Conservation (phyloP, 2,329 filamentous ascomycete species). For the Escovopsis sp. region DNA sequence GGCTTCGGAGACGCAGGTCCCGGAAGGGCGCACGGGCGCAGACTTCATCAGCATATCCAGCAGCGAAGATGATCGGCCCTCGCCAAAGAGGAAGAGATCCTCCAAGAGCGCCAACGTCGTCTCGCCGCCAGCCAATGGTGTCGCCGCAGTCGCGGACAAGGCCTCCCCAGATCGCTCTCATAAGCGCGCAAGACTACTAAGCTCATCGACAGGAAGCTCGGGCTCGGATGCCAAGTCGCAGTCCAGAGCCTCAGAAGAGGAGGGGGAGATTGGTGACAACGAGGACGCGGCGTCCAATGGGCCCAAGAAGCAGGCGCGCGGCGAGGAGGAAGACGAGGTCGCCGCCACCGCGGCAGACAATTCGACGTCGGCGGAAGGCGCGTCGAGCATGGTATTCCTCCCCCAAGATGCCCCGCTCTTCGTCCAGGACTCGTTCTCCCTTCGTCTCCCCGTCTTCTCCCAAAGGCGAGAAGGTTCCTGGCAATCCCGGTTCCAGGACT, state of each 20-base stretch:
- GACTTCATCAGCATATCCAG: conserved; percentile 1
- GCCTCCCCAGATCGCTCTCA: background rate
- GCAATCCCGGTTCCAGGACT: conserved; percentile 21
- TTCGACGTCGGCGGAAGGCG: background rate
- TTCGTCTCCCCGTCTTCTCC: conserved; percentile 16
- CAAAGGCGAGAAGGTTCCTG: conserved; percentile 18
- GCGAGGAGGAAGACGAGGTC: too few relatives aligned
- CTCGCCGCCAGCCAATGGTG: background rate
- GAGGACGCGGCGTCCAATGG: background rate
- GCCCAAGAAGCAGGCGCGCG: too few relatives aligned
- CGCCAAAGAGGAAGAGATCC: conserved; percentile 1
- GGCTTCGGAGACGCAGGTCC: background rate
- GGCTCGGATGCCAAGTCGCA: conserved; percentile 9
- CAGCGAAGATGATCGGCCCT: background rate
- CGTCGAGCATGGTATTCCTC: conserved; percentile 8
- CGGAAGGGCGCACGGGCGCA: background rate
- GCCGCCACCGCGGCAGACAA: too few relatives aligned
- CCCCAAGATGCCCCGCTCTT: conserved; percentile 11
- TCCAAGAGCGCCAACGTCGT: background rate
- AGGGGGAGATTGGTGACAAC: background rate
- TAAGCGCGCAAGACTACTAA: conserved; percentile 9
- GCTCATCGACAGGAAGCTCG: background rate
- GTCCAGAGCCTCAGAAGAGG: conserved; percentile 17
- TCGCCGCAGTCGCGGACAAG: too few relatives aligned
- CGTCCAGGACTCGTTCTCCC: conserved; percentile 8